Evolutionary conservation across 768 basidiomycete genomes (phyloP).

Genomic region (Myochromella boudieri): DNA sequence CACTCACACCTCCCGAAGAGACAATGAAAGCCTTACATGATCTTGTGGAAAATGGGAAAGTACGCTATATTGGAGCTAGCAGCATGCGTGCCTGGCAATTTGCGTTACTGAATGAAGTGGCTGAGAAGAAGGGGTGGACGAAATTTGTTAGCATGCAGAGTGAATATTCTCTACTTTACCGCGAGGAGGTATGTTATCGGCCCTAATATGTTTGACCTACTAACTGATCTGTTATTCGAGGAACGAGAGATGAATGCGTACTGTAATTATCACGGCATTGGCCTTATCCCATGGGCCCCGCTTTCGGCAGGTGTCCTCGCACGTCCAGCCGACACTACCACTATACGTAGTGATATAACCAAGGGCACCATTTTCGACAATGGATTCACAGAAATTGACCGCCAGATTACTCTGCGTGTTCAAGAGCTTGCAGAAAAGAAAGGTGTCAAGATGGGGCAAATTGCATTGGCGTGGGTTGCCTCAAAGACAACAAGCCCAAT

Average conservation of each 20-base stretch:
- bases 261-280: slow-evolving; percentile 49
- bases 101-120: slow-evolving; percentile 42
- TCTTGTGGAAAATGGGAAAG: slow-evolving; percentile 33
- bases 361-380: slow-evolving; percentile 21
- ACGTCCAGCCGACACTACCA: slow-evolving; percentile 29
- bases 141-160: slow-evolving; percentile 58
- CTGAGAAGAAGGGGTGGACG: slow-evolving; percentile 45
- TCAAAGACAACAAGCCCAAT: slow-evolving; percentile 35
- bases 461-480: slow-evolving; percentile 43
- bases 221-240: slow-evolving; percentile 20
- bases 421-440: slow-evolving; percentile 41
- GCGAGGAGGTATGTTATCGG: slow-evolving; percentile 38
- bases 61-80: slow-evolving; percentile 49
- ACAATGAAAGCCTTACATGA: slow-evolving; percentile 48
- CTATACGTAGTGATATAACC: slow-evolving; percentile 13
- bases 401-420: slow-evolving; percentile 34
- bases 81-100: slow-evolving; percentile 50
- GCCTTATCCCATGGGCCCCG: slow-evolving; percentile 52
- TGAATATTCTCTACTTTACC: slow-evolving; percentile 53
- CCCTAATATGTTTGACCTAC: neutral
- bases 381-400: slow-evolving; percentile 24
- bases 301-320: slow-evolving; percentile 38
- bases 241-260: slow-evolving; percentile 46
- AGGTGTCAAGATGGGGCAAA: slow-evolving; percentile 42
- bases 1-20: slow-evolving; percentile 31